Base-by-base conservation (phyloP, 2,329 filamentous ascomycete species). In the Scedosporium minutisporum region DNA sequence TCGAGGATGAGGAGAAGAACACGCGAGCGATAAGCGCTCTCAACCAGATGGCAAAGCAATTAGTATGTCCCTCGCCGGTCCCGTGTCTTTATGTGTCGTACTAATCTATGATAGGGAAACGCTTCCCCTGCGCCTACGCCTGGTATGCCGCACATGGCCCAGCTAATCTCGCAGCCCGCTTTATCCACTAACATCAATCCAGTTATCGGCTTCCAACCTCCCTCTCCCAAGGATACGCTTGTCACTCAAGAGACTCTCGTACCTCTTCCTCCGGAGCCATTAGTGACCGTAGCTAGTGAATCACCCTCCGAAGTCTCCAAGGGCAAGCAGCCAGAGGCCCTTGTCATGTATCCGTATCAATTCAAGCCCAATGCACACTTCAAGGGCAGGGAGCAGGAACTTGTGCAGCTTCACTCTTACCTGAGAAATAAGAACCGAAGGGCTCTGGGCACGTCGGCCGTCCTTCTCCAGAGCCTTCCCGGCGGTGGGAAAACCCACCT, bases 401-500 rank as follows among this genome's bases (percentile, higher is more conserved):
- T 89, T 23, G 76, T 78, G 9, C 74, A 81, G 2, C 74, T 90
- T 25, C 84, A 88, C 67, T 76, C 73, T 59, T 81, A 86, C 68
- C 73, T 90, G 3, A 83, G 79, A 67, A 83, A 87, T 66, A 75
- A 77, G 29, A 80, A 80, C 65, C 79, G 79, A 65, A 76, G 84
- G 44, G 76, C 78, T 6, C 74, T 82, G 57, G 84, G 86, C 16
- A 85, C 86, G 0, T 82, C 82, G 25, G 84, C 86, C 1, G 85
- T 87, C 1, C 74, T 90, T 7, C 79, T 90, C 10, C 82, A 84
- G 65, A 84, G 84, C 42, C 81, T 86, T 46, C 83, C 86, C 1
- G 87, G 87, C 1, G 83, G 83, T 14, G 87, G 87, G 2, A 90
- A 90, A 72, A 86, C 85, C 1, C 87, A 89, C 67, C 74, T 90